A percentile compares a stretch with the other conserved stretches of the same genome.
Conservation (phyloP, 1,139 yeast genomes). For the Yamadazyma jaroonii region DNA sequence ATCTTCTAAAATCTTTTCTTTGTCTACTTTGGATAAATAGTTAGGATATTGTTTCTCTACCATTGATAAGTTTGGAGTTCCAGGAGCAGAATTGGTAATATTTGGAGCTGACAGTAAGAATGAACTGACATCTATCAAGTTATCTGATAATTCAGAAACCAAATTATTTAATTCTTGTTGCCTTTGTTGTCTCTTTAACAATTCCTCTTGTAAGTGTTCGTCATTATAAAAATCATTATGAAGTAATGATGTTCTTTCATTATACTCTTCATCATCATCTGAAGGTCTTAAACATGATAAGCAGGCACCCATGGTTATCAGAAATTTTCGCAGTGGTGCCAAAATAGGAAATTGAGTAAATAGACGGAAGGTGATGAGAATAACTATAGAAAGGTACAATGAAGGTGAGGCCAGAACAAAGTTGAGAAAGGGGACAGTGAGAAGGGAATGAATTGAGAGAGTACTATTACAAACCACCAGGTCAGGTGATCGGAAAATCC, state of each 20-base stretch:
- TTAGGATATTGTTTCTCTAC: slow-evolving; percentile 14
- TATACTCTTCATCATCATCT: slow-evolving; percentile 37
- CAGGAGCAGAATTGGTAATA: not conserved
- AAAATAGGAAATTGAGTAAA: not conserved
- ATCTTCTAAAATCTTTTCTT: slow-evolving; percentile 19
- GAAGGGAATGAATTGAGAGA: no score
- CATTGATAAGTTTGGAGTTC: not conserved
- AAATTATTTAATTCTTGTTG: slow-evolving; percentile 42
- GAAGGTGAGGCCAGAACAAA: no score
- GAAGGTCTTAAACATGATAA: slow-evolving; percentile 43
- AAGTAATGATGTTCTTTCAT: slow-evolving; percentile 38
- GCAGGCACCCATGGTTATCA: slow-evolving; percentile 41
- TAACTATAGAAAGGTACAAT: no score
- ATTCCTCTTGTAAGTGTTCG: slow-evolving; percentile 41
- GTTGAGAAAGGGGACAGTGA: no score
- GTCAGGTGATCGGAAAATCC: no score
- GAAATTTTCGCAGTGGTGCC: not conserved
- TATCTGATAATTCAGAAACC: slow-evolving; percentile 43
- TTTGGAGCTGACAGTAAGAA: slow-evolving; percentile 21
- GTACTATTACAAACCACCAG: no score
- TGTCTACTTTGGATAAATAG: slow-evolving; percentile 18
- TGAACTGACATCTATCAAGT: slow-evolving; percentile 43
- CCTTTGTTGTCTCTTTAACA: slow-evolving; percentile 38
- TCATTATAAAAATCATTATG: slow-evolving; percentile 27
- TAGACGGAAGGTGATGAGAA: no score